Evolutionary conservation across 345 rosid genomes (phyloP), one percentile per base, ranked within the genome.

Genomic region (Passiflora organensis): DNA sequence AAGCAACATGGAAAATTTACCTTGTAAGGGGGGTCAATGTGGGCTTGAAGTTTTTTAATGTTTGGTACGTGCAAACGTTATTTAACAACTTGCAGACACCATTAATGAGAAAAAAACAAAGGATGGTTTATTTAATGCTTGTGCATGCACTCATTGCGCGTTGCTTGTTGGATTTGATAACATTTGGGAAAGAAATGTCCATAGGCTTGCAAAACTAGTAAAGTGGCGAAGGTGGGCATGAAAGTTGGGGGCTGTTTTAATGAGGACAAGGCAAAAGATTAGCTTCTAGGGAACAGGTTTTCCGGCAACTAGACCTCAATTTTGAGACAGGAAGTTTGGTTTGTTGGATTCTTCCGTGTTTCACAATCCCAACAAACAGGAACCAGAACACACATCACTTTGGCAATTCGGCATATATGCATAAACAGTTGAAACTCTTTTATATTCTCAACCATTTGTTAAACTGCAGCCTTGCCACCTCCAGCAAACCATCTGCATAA

Each of bases 151-250:
- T n/a, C n/a, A n/a, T n/a, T n/a, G n/a, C n/a, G 43, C 36, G 25
- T 13, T 13, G 25, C 52, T 49, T 38, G 62, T 62, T 57, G 58
- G 70, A 62, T 12, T 38, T 52, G 20, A 45, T 14, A 24, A 6
- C 32, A 48, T 6, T 32, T 43, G 2, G 18, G n/a, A 39, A 6
- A 46, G 10, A 48, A 13, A 46, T 24, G 39, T n/a, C n/a, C n/a
- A n/a, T n/a, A n/a, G n/a, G n/a, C n/a, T n/a, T n/a, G n/a, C n/a
- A n/a, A n/a, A n/a, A n/a, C n/a, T n/a, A n/a, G n/a, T n/a, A n/a
- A 69, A 70, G 58, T 49, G 80, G 73, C 55, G 79, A 79, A 81
- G 79, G 68, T 55, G 70, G 10, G 78, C 91, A 65, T 59, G 70
- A 65, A 73, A 71, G 56, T 76, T 42, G 87, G 81, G 71, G 70